Conservation (phyloP, 768 basidiomycete species). For the Chiua virens region DNA sequence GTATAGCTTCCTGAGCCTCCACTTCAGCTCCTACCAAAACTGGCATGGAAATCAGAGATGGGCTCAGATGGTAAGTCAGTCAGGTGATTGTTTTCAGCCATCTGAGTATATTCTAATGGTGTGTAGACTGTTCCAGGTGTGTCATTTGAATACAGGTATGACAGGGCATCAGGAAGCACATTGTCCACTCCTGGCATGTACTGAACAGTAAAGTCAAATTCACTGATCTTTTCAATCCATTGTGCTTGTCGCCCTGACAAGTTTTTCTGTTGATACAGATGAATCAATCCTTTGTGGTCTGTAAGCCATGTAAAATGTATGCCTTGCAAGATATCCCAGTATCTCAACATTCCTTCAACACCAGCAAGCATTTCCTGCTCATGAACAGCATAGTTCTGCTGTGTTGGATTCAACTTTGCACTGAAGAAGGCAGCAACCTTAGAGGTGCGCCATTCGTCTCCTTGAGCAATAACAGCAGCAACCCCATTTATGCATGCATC, state of each 20-base stretch:
- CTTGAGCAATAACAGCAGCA: background rate
- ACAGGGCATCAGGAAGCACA: constrained; percentile 27
- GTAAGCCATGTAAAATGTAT: no score
- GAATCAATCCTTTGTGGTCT: constrained; percentile 26
- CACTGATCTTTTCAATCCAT: constrained; percentile 43
- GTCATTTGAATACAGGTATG: no score
- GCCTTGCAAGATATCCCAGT: no score
- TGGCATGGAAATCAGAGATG: background rate
- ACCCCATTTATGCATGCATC: background rate
- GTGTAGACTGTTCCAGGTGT: no score
- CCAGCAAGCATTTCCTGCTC: no score
- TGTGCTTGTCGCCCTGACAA: constrained; percentile 35
- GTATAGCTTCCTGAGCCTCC: background rate
- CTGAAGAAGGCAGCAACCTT: constrained; percentile 1
- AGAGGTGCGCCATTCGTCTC: background rate
- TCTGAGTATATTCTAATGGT: background rate
- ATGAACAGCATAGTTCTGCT: constrained; percentile 42
- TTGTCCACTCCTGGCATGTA: constrained; percentile 32
- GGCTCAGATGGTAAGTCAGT: no score
- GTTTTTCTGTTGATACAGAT: constrained; percentile 33
- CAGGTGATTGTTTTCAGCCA: background rate
- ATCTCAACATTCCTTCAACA: no score
- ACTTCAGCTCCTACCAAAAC: constrained; percentile 1
- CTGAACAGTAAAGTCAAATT: constrained; percentile 26
- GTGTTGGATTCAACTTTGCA: constrained; percentile 33